These are phyloP conservation scores for Ligustrum vulgare DNA, from an alignment of 257 asterid genomes.

Conservation along the genomic window DNA sequence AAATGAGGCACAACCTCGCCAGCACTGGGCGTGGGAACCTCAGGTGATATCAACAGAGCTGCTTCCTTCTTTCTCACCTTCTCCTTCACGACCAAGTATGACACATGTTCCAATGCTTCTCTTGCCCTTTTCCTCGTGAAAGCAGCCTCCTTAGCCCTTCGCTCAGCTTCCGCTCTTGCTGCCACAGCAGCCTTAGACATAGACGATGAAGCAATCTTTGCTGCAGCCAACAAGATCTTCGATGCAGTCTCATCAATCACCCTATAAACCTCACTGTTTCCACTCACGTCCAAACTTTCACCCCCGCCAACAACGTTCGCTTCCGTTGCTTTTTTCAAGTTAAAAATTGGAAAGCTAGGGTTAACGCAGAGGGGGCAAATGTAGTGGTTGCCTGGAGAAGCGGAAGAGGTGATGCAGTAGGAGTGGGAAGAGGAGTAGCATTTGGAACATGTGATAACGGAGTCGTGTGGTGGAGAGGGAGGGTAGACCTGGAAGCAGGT, in stretches of 20 bases:
- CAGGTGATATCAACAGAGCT: conserved; percentile 2
- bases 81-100: conserved; percentile 52
- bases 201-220: conserved; percentile 56
- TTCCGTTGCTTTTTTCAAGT: conserved; percentile 36
- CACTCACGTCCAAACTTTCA: conserved; percentile 13
- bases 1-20: neutral
- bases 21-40: neutral
- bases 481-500: conserved; percentile 74
- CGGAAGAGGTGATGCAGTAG: conserved; percentile 43
- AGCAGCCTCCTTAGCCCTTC: conserved; percentile 76
- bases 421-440: conserved; percentile 73
- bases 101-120: conserved; percentile 67
- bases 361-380: conserved; percentile 67
- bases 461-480: conserved; percentile 44
- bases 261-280: conserved; percentile 35
- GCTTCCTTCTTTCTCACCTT: conserved; percentile 49
- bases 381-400: conserved; percentile 48
- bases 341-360: conserved; percentile 49
- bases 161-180: conserved; percentile 66
- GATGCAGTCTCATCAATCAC: conserved; percentile 67
- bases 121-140: conserved; percentile 70
- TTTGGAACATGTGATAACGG: conserved; percentile 50
- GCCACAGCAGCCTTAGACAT: conserved; percentile 62
- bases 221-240: conserved; percentile 67
- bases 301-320: conserved; percentile 9